A percentile compares a stretch with the other conserved stretches of the same genome.
Conservation (phyloP, 495 filamentous ascomycete species). For the Xylaria acuta region DNA sequence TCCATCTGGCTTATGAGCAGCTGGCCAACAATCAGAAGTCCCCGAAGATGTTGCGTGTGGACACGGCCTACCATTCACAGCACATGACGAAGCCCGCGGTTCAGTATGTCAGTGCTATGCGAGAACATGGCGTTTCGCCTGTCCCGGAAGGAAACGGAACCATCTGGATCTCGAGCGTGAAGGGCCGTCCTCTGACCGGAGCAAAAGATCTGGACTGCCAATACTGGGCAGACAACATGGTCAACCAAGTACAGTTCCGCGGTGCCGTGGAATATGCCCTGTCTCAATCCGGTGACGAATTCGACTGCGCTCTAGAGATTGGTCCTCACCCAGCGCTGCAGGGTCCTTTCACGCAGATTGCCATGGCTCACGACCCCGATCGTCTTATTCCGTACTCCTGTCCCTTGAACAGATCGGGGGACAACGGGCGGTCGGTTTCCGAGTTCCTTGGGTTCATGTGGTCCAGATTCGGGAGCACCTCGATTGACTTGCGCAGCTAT, state of each 20-base stretch:
- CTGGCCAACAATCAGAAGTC: conserved; percentile 48
- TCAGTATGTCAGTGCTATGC: conserved; percentile 48
- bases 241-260: conserved; percentile 61
- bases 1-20: conserved; percentile 43
- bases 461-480: conserved; percentile 44
- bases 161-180: conserved; percentile 50
- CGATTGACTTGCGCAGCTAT: conserved; percentile 39
- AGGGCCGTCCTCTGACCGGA: conserved; percentile 30
- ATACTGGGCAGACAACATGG: conserved; percentile 68
- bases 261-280: conserved; percentile 55
- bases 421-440: conserved; percentile 47
- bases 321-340: conserved; percentile 64
- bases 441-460: conserved; percentile 58
- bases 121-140: conserved; percentile 34
- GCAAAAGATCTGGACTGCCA: conserved; percentile 35
- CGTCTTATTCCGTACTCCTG: conserved; percentile 44
- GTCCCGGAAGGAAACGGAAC: conserved; percentile 33
- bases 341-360: conserved; percentile 52
- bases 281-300: conserved; percentile 35
- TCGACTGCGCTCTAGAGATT: conserved; percentile 58
- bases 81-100: conserved; percentile 57
- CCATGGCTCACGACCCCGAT: conserved; percentile 38
- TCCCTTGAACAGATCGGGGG: conserved; percentile 42
- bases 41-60: conserved; percentile 49
- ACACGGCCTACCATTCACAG: conserved; percentile 67